phyloP scores from a whole-genome alignment of 257 asterid species.

The Nicotiana tomentosiformis region DNA sequence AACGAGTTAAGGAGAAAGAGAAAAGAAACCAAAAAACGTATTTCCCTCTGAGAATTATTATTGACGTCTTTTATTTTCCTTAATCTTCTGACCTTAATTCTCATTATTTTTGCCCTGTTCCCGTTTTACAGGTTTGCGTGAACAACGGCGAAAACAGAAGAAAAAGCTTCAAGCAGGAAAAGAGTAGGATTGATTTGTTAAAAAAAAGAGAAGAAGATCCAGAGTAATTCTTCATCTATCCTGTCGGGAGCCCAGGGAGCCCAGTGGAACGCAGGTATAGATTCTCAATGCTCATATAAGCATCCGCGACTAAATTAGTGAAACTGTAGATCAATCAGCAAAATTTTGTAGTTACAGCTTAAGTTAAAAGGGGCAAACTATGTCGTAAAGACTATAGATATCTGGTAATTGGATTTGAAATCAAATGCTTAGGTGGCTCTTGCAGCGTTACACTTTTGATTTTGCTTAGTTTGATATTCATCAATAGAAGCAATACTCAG shows the following conservation, averaged over 20 bases:
- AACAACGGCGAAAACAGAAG: slow-evolving; percentile 38
- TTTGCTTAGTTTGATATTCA: too few species aligned
- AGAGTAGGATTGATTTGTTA: slow-evolving; percentile 6
- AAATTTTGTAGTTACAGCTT: neutral
- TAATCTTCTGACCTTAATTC: neutral
- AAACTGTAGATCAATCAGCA: neutral
- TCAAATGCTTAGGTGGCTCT: neutral
- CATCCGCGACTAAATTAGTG: neutral
- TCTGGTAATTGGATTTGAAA: neutral
- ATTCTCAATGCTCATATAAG: neutral
- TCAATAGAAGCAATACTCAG: neutral
- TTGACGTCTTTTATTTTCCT: neutral
- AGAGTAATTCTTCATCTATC: neutral
- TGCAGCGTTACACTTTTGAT: neutral
- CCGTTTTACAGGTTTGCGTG: slow-evolving; percentile 29
- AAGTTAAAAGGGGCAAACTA: neutral
- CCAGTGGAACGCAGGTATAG: neutral
- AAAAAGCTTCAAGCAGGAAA: slow-evolving; percentile 22
- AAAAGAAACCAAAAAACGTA: slow-evolving; percentile 43
- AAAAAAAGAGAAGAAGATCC: neutral
- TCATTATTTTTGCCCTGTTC: neutral
- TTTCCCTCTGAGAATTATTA: neutral
- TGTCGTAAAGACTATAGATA: neutral
- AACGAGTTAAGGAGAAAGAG: slow-evolving; percentile 38
- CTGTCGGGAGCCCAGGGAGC: neutral